A percentile compares a stretch with the other conserved stretches of the same genome.
Evolutionary conservation across 306 rosid species (phyloP).

Genomic region (Medicago arabica): DNA sequence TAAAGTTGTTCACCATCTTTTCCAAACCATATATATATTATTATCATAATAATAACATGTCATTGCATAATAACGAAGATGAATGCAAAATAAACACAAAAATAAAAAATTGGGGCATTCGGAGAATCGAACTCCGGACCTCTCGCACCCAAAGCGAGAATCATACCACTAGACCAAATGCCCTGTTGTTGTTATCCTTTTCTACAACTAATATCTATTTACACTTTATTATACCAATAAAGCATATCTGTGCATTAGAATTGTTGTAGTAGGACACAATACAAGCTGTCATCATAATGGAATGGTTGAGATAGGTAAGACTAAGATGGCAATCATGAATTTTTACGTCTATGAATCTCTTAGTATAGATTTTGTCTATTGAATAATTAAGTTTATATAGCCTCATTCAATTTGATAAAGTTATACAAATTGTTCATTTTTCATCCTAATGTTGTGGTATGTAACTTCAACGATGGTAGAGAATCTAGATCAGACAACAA

Average conservation of each 20-base stretch:
- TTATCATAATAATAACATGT: no score
- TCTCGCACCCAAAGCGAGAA: slow-evolving; percentile 46
- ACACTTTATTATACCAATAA: not conserved
- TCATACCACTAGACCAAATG: slow-evolving; percentile 18
- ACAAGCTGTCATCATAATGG: slow-evolving; percentile 51
- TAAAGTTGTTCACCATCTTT: no score
- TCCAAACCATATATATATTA: no score
- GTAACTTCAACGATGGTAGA: not conserved
- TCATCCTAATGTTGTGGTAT: not conserved
- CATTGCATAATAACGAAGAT: no score
- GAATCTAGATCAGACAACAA: not conserved
- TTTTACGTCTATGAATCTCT: no score
- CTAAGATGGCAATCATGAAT: no score
- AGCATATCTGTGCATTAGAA: not conserved
- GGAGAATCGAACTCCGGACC: slow-evolving; percentile 52
- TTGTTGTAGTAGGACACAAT: slow-evolving; percentile 33
- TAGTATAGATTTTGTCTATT: not conserved
- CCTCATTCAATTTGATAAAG: no score
- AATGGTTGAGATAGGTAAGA: not conserved
- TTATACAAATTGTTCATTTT: not conserved
- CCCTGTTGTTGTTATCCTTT: not conserved
- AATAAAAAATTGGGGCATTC: slow-evolving; percentile 34
- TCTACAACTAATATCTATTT: no score
- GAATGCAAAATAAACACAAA: not conserved
- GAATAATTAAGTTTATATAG: no score